Conservation (phyloP, 345 rosid species). For the Aegle marmelos region DNA sequence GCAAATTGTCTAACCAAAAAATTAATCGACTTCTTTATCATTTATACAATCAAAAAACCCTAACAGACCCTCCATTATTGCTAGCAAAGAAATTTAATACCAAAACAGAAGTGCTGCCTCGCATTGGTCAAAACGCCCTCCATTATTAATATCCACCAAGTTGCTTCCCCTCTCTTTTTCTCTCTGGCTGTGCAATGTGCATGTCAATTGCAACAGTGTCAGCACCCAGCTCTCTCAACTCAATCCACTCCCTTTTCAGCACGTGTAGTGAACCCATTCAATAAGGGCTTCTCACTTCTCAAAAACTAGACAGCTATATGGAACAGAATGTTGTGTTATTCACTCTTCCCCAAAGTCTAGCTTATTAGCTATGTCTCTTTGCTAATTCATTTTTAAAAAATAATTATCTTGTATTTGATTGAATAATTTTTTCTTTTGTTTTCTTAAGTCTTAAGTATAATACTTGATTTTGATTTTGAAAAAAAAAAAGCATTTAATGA, state of each 20-base stretch:
- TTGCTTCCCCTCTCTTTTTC: neutral
- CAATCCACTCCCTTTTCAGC: neutral
- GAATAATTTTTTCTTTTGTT: neutral
- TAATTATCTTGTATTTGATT: neutral
- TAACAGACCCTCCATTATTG: neutral
- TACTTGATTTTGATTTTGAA: too few relatives aligned
- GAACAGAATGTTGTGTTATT: neutral
- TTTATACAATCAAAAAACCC: neutral
- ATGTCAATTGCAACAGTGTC: too few relatives aligned
- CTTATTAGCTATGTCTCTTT: neutral
- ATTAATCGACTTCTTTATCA: neutral
- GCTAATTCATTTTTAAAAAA: neutral
- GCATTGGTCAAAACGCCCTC: neutral
- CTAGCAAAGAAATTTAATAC: too few relatives aligned
- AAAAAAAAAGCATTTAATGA: constrained; percentile 15
- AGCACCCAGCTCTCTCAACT: too few relatives aligned
- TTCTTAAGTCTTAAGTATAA: too few relatives aligned
- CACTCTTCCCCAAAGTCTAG: constrained; percentile 10
- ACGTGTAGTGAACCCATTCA: neutral
- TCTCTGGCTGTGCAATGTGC: neutral
- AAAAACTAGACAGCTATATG: neutral
- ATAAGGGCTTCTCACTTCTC: neutral
- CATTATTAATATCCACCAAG: neutral
- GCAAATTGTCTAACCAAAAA: constrained; percentile 1
- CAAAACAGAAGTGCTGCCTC: too few relatives aligned